Base-by-base conservation (phyloP, 2,329 filamentous ascomycete species). In the Aspergillus sp. region DNA sequence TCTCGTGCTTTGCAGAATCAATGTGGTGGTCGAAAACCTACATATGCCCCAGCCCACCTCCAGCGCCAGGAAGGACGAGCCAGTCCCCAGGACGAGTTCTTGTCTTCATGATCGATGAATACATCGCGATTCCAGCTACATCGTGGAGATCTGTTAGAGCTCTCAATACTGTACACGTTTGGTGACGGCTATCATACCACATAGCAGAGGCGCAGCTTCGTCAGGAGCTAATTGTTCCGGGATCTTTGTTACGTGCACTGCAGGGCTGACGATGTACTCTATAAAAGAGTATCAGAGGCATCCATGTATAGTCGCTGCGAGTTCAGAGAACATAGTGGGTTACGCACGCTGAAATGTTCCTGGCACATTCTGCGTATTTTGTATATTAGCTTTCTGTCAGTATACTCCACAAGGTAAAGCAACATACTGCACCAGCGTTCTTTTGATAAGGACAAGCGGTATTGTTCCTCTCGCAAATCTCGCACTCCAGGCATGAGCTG, bases 1-100 rank as follows among this genome's bases (percentile, higher is more conserved):
- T 33, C 1, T 31, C 27, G 9, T 31, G 27, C 27, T 31, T 31
- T 31, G 27, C 27, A 31, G 27, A 11, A 31, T 3, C 9, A 2
- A n/a, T 15, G 15, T 41, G n/a, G 44, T 40, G 8, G 17, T 54
- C 2, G 23, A 4, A 6, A 19, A 33, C 61, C 37, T 66, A 75
- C 72, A 76, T 73, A 57, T 76, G 73, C n/a, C 73, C 73, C 11
- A 76, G 50, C 0, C 73, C 73, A 21, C 73, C 73, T 24, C 73
- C 73, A 19, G 73, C 73, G 12, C 73, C 73, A 12, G 71, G 62
- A 9, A 76, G 64, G 21, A 69, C 70, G 40, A 76, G 64, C 67
- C 70, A 76, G 41, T 75, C 66, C 14, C 73, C 73, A 0, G 67
- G 64, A 19, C 65, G 64, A 24, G 72, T 63, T 41, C 68, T 74